Base-by-base conservation (phyloP, 306 rosid genomes). In the Comarum palustre region DNA sequence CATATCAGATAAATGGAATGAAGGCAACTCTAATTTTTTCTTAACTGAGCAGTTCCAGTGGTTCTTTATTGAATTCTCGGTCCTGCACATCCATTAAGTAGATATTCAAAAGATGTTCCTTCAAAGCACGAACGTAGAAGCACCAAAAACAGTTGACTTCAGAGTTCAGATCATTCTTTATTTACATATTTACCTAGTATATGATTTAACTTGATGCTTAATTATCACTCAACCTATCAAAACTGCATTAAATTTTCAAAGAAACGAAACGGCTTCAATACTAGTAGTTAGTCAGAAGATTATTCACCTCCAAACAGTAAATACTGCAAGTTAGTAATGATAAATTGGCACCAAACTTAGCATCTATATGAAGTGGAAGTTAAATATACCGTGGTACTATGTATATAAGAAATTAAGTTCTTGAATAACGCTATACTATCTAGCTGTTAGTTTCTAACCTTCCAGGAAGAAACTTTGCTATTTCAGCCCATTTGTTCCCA, bases 401-500 rank as follows among this genome's bases (percentile, higher is more conserved):
- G 29, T 22, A 54, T 54, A 9, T 54, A 22, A 54, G 13, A n/a
- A 51, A 51, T 25, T n/a, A 50, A n/a, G n/a, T n/a, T n/a, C 20
- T 47, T 17, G 15, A 43, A 39, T 7, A 43, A 3, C 15, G 13
- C 51, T 47, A 16, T 16, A 47, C n/a, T 47, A 17, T 51, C 58
- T 51, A 51, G 58, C 58, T n/a, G 58, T 20, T 52, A 24, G 15
- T 9, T 12, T 58, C 64, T 38, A 54, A 86, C 85, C 90, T 86
- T 83, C 90, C 87, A 4, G 20, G 79, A 8, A 86, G 74, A 59
- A 68, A 25, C 69, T 80, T 86, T 22, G 90, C 81, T 64, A 83
- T 72, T 76, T 86, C 87, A 52, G 90, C 87, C 87, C 89, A 86
- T 60, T 67, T 80, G 73, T 80, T 86, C 67, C 85, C 89, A 82